Base-by-base conservation (phyloP, 768 basidiomycete genomes). In the Neoboletus subvelutipes region DNA sequence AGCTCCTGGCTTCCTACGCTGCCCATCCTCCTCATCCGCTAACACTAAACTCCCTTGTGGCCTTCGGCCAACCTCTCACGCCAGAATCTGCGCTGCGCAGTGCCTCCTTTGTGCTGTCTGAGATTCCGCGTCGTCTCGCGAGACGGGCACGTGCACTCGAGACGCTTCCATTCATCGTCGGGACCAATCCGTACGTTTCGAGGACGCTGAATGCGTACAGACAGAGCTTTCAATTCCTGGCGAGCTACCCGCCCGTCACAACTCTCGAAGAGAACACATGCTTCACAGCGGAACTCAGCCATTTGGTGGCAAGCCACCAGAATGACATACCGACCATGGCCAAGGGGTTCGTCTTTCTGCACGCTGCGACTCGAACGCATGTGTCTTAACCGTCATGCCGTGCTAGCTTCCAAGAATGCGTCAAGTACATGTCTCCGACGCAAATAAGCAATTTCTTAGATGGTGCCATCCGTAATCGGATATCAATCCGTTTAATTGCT, bases 281-380 rank as follows among this genome's bases (percentile, higher is more conserved):
- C 17, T 93, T 94, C 62, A 82, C 86, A 1, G 77, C 81, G 49
- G 78, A 84, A 58, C 77, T 95, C n/a, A 82, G 84, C 42, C 77
- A 79, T 36, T 73, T 95, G 20, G 92, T 95, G 4, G 82, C 83
- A 57, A 78, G 80, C 52, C 93, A 95, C 67, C 81, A 88, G 1
- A 88, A 94, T 71, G 94, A 95, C 69, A 91, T 95, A 49, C 92
- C 92, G 1, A 88, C 87, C 15, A 83, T 95, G 82, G 92, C 93
- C 4, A 93, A 92, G 74, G 93, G 93, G 91, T 87, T 60, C 50
- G 70, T 70, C 58, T 36, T 59, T 54, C n/a, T 50, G 28, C 26
- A 57, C 31, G 42, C 57, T 22, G n/a, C 29, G 41, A 40, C 45
- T 11, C 31, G n/a, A 15, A 1, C n/a, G 12, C n/a, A 37, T 18